Percentiles rank a stretch among this genome's conserved stretches.
Conservation (phyloP, 148 eudicot genomes). For the Bassia scoparia region DNA sequence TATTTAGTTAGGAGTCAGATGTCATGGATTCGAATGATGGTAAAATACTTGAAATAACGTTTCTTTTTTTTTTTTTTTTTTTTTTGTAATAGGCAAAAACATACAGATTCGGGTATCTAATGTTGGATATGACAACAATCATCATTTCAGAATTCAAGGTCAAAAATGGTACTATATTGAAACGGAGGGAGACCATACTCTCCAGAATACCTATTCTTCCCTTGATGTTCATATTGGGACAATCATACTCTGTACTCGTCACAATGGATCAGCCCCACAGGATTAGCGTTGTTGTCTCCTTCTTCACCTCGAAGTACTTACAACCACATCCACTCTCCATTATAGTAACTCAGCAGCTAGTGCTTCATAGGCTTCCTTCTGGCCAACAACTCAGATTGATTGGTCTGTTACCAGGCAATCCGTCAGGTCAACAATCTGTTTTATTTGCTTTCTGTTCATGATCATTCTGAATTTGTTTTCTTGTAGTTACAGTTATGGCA, state of each 20-base stretch:
- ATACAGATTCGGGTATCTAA: constrained; percentile 66
- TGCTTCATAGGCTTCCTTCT: constrained; percentile 43
- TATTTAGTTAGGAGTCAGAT: constrained; percentile 1
- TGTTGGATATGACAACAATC: constrained; percentile 48
- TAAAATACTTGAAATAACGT: neutral
- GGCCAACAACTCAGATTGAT: constrained; percentile 57
- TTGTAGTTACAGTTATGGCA: neutral
- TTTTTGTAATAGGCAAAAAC: constrained; percentile 47
- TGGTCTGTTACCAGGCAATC: constrained; percentile 66
- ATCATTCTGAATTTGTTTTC: neutral
- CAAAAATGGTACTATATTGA: constrained; percentile 54
- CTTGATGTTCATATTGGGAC: constrained; percentile 68
- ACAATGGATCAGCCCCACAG: constrained; percentile 55
- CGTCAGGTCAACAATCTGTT: constrained; percentile 34
- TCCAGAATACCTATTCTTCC: constrained; percentile 48
- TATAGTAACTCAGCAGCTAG: constrained; percentile 47
- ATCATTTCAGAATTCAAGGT: constrained; percentile 61
- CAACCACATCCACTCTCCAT: constrained; percentile 49
- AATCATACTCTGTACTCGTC: constrained; percentile 57
- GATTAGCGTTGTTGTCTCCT: constrained; percentile 56
- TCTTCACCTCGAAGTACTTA: constrained; percentile 53
- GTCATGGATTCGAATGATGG: too few species aligned
- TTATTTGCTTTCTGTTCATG: too few species aligned
- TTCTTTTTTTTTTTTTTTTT: neutral
- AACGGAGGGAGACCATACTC: constrained; percentile 65